These are phyloP conservation scores for Eucalyptus regnans DNA, from an alignment of 345 rosid species.

Conservation along the genomic window DNA sequence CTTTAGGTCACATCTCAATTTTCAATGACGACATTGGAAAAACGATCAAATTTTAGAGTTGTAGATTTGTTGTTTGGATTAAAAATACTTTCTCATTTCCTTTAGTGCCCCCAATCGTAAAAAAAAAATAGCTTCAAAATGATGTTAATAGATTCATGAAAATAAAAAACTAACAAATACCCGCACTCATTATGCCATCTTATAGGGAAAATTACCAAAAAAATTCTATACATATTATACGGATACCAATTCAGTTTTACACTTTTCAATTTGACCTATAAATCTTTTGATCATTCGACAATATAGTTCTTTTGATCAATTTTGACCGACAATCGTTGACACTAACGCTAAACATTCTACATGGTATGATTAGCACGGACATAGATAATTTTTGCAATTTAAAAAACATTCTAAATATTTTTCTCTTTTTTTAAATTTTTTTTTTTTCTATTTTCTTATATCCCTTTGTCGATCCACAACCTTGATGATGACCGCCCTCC, in stretches of 20 bases:
- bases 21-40: neutral
- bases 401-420: neutral
- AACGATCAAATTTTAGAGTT: neutral
- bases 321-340: fast-evolving
- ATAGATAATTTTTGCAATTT: neutral
- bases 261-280: neutral
- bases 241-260: fast-evolving
- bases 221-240: fast-evolving
- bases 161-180: neutral
- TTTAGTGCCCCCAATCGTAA: neutral
- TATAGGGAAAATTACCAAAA: neutral
- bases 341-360: fast-evolving
- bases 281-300: neutral
- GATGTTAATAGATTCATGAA: neutral
- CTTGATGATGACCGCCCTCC: fast-evolving
- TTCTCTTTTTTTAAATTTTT: neutral
- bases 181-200: neutral
- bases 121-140: neutral
- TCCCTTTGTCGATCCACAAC: fast-evolving
- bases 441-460: neutral
- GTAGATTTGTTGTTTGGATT: neutral
- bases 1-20: neutral
- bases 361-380: fast-evolving
- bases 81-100: neutral
- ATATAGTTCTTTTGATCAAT: neutral